phyloP scores from a whole-genome alignment of 345 rosid species.

The Camelina sativa region DNA sequence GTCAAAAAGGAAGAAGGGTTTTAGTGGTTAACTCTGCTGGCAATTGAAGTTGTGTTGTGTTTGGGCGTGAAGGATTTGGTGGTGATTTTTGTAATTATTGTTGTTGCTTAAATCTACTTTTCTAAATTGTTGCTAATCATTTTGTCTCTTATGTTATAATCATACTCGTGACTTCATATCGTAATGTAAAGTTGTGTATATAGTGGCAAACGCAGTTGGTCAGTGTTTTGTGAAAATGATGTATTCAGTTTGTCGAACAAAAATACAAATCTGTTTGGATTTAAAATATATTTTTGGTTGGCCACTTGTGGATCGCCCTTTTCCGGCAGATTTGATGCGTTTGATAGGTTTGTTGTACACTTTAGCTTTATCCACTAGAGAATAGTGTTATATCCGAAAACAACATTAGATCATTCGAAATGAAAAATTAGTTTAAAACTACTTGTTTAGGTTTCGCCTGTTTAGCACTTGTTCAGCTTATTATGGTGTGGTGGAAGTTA shows the following conservation, averaged over 20 bases:
- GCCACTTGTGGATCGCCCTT: conserved; percentile 16
- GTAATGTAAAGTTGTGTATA: neutral
- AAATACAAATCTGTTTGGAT: neutral
- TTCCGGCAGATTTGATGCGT: conserved; percentile 8
- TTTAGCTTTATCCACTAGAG: no score
- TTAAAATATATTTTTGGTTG: conserved; percentile 5
- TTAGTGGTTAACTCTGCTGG: conserved; percentile 34
- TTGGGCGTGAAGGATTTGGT: conserved; percentile 38
- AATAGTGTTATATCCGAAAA: no score
- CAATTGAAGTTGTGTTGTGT: conserved; percentile 35
- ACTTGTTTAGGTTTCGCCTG: neutral
- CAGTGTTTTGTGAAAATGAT: conserved; percentile 1
- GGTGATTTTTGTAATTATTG: conserved; percentile 44
- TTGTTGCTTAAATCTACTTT: neutral
- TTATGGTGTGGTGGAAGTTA: neutral
- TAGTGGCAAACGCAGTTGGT: conserved; percentile 11
- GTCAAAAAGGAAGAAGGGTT: conserved; percentile 7
- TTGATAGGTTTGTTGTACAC: neutral
- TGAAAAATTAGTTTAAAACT: no score
- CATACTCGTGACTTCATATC: neutral
- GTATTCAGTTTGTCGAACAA: neutral
- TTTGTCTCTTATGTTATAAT: conserved; percentile 3
- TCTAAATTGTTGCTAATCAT: neutral
- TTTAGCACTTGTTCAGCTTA: neutral
- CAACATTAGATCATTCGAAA: no score